Evolutionary conservation across 2,329 filamentous ascomycete genomes (phyloP).

Genomic region (Karstenula rhodostoma): DNA sequence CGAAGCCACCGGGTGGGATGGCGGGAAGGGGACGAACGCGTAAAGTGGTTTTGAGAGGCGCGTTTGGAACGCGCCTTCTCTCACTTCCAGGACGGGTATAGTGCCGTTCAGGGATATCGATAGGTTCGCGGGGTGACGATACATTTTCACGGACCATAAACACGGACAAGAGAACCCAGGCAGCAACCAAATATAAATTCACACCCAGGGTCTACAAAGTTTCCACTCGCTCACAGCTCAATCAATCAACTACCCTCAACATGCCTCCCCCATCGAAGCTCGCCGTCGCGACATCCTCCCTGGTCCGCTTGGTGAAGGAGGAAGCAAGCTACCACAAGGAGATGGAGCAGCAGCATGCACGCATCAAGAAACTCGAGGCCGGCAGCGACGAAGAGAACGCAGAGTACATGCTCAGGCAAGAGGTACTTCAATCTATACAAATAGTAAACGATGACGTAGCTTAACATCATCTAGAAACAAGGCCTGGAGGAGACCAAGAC

Average conservation of each 20-base stretch:
- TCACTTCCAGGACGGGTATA: constrained; percentile 11
- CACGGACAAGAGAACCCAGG: constrained; percentile 17
- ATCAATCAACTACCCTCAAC: constrained; percentile 16
- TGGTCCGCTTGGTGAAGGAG: constrained; percentile 89
- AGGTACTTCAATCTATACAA: constrained; percentile 63
- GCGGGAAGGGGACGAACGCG: constrained; percentile 24
- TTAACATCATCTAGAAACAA: constrained; percentile 64
- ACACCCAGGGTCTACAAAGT: not conserved
- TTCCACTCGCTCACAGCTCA: not conserved
- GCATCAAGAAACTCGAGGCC: constrained; percentile 72
- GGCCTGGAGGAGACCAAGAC: constrained; percentile 88
- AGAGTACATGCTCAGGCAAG: constrained; percentile 82
- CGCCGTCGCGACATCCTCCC: constrained; percentile 78
- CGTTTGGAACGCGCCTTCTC: constrained; percentile 1
- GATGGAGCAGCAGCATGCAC: constrained; percentile 74
- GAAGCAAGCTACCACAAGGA: constrained; percentile 91
- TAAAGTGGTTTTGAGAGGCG: not conserved
- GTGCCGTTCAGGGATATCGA: constrained; percentile 13
- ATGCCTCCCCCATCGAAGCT: constrained; percentile 84
- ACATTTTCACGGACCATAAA: constrained; percentile 31
- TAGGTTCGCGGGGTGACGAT: constrained; percentile 23
- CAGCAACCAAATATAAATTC: constrained; percentile 23
- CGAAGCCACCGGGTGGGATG: constrained; percentile 25
- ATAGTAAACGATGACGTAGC: not conserved
- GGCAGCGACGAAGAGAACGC: constrained; percentile 74